Evolutionary conservation across 768 basidiomycete genomes (phyloP), one percentile per base, ranked within the genome.

Genomic region (Termitomyces sp.): DNA sequence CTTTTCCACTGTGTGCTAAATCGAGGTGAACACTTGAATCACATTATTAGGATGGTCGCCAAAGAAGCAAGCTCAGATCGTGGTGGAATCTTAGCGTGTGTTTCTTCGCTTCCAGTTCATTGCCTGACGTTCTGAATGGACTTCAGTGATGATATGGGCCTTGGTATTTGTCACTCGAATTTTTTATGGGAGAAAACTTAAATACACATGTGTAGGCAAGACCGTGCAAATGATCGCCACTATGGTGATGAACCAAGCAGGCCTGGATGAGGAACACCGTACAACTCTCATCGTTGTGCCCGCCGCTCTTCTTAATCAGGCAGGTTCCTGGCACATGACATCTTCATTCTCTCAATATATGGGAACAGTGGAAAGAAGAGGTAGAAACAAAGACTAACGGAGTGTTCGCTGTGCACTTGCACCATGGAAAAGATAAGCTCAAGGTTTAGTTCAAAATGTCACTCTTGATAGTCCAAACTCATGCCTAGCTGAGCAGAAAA

Each of bases 211-310:
- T 35, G 21, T 48, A 80, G 82, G 83, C 3, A 88, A 89, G 71
- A 89, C 87, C 8, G 83, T 89, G 1, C 87, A 89, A 65, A 86
- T 87, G 82, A 89, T 92, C 46, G 89, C 89, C 3, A 82, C 83
- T 0, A 90, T 92, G 82, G 81, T 78, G 19, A 77, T 77, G 64
- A 89, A 91, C 62, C 76, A 76, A 63, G 83, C 88, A 0, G 65
- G 65, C 0, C 61, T 67, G 0, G 72, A 80, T 28, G 79, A 81
- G 17, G 68, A 74, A 17, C 60, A 64, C 53, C 77, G 77, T 45
- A 82, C 82, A 0, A 91, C 85, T 9, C 79, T 92, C 2, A 79
- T 93, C 52, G 79, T 93, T 19, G 89, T 89, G 2, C 89, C 88
- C 1, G 81, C 88, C 0, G 89, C 89, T 6, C 76, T 94, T 30